These are phyloP conservation scores for Mycena capillaripes DNA, from an alignment of 768 basidiomycete species.

Conservation along the genomic window DNA sequence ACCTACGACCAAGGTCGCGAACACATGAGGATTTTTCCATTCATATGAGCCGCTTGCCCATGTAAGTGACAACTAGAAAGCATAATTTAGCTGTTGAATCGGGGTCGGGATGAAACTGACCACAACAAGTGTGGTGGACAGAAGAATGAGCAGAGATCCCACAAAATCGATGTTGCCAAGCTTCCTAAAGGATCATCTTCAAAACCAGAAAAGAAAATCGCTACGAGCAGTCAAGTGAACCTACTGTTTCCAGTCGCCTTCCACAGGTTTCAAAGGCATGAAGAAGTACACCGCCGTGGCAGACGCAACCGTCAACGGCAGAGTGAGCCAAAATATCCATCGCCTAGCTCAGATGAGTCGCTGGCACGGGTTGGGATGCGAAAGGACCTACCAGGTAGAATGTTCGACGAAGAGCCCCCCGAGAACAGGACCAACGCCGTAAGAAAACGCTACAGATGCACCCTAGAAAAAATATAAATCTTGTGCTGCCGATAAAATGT, in stretches of 20 bases:
- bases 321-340: conserved; percentile 71
- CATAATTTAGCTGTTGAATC: not conserved
- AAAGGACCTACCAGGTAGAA: conserved; percentile 51
- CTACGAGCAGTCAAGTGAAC: conserved; percentile 11
- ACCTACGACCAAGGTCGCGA: conserved; percentile 61
- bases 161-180: conserved; percentile 65
- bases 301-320: conserved; percentile 59
- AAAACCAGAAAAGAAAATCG: not conserved
- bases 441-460: conserved; percentile 62
- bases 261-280: conserved; percentile 66
- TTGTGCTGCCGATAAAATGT: not conserved
- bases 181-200: conserved; percentile 52
- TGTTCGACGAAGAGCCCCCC: conserved; percentile 64
- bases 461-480: conserved; percentile 39
- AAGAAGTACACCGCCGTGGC: conserved; percentile 62
- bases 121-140: conserved; percentile 64
- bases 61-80: conserved; percentile 35
- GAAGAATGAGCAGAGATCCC: conserved; percentile 61
- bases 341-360: conserved; percentile 29
- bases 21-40: conserved; percentile 66
- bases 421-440: conserved; percentile 66
- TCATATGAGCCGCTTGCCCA: conserved; percentile 68
- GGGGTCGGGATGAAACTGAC: conserved; percentile 40
- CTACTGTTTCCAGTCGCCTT: conserved; percentile 59
- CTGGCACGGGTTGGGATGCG: not conserved